Evolutionary conservation across 2,329 filamentous ascomycete genomes (phyloP).

Genomic region (Cladophialophora bantiana): DNA sequence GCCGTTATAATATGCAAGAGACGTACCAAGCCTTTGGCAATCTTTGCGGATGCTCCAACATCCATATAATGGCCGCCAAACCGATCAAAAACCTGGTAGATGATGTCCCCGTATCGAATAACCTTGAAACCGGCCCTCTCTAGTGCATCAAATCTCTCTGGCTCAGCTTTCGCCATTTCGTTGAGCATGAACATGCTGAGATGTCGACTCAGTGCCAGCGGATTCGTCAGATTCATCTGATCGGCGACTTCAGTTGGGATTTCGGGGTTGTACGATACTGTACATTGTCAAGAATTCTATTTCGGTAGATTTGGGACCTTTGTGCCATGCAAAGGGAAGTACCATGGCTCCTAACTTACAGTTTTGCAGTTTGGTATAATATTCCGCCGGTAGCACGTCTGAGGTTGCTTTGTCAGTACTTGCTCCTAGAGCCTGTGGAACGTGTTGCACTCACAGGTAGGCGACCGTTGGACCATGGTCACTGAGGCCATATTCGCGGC

Average conservation of each 20-base stretch:
- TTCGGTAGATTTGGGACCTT: background rate
- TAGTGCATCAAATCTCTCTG: constrained; percentile 50
- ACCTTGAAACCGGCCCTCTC: constrained; percentile 52
- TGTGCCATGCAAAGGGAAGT: background rate
- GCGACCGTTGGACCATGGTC: constrained; percentile 56
- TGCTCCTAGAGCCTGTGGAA: constrained; percentile 6
- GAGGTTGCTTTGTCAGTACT: background rate
- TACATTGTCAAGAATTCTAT: background rate
- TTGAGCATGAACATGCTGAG: background rate
- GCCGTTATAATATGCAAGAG: background rate
- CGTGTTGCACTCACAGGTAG: constrained; percentile 43
- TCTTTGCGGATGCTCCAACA: constrained; percentile 52
- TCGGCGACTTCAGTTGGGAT: background rate
- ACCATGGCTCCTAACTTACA: background rate
- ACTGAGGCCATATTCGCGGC: constrained; percentile 51
- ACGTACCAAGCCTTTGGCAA: constrained; percentile 47
- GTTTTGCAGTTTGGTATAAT: background rate
- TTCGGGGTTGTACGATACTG: background rate
- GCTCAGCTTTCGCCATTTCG: constrained; percentile 36
- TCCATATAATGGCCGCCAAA: constrained; percentile 58
- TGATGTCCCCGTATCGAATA: constrained; percentile 48
- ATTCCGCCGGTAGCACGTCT: background rate
- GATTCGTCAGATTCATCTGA: constrained; percentile 18
- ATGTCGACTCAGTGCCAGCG: constrained; percentile 3
- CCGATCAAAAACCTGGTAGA: constrained; percentile 49